Evolutionary conservation across 305 asterid genomes (phyloP).

Genomic region (Solanum hybrid): DNA sequence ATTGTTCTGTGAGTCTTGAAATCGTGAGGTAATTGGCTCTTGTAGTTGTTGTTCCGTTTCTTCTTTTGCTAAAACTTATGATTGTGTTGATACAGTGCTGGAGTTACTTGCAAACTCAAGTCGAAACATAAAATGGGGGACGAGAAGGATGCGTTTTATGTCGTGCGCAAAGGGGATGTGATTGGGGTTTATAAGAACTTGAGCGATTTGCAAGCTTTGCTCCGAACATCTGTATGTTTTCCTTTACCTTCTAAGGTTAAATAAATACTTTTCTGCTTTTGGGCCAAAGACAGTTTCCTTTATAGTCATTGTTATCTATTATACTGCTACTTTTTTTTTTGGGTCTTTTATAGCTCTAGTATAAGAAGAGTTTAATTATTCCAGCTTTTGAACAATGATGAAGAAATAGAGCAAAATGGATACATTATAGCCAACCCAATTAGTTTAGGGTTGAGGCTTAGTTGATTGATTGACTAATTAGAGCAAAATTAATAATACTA

Average conservation of each 20-base stretch:
- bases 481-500: background rate
- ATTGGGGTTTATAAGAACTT: conserved; percentile 80
- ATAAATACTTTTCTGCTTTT: background rate
- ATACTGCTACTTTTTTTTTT: background rate
- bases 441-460: background rate
- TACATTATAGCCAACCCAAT: background rate
- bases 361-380: background rate
- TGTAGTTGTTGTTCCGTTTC: background rate
- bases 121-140: conserved; percentile 41
- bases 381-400: background rate
- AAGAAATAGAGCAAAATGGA: background rate
- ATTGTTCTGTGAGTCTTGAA: background rate
- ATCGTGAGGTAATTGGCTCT: background rate
- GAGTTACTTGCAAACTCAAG: background rate
- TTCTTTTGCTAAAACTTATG: background rate
- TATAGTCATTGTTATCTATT: background rate
- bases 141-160: conserved; percentile 79
- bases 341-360: background rate
- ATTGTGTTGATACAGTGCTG: background rate
- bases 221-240: conserved; percentile 58
- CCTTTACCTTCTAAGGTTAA: background rate
- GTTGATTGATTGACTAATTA: background rate
- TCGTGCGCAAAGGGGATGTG: conserved; percentile 59
- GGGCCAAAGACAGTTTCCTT: background rate
- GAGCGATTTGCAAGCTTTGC: conserved; percentile 69